A percentile compares a stretch with the other conserved stretches of the same genome.
Evolutionary conservation across 2,329 filamentous ascomycete species (phyloP).

Genomic region (Botrytis aclada): DNA sequence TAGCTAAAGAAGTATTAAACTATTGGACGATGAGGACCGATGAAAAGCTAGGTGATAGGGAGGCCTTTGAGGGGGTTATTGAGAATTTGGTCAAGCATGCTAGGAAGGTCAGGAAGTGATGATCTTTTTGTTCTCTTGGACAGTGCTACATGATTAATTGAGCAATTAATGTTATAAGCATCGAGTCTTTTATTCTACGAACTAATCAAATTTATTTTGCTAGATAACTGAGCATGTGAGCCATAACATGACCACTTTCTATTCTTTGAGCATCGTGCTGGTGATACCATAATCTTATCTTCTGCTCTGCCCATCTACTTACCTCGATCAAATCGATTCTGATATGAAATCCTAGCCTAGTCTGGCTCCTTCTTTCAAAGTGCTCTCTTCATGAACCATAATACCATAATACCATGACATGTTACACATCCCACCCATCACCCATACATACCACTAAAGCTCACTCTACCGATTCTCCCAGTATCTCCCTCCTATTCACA

Average conservation of each 20-base stretch:
- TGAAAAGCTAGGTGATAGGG: constrained; percentile 83
- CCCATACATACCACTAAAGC: too few relatives aligned
- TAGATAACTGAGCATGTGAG: background rate
- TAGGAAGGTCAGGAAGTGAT: constrained; percentile 73
- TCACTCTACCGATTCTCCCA: too few relatives aligned
- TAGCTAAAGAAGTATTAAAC: constrained; percentile 73
- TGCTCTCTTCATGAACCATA: background rate
- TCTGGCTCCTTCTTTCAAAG: background rate
- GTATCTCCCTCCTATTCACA: too few relatives aligned
- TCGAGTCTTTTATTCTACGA: background rate
- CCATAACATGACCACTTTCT: background rate
- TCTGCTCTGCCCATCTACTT: background rate
- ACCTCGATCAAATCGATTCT: background rate
- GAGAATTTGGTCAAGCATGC: constrained; percentile 94
- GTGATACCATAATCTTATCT: background rate
- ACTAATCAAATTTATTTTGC: background rate
- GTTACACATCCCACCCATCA: background rate
- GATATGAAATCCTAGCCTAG: too few relatives aligned
- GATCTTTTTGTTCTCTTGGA: too few relatives aligned
- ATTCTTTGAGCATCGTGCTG: background rate
- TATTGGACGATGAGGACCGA: constrained; percentile 88
- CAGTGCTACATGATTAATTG: background rate
- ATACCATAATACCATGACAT: background rate
- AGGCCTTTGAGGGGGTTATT: constrained; percentile 94
- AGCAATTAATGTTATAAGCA: background rate